Evolutionary conservation across 2,329 filamentous ascomycete species (phyloP), one percentile per base, ranked within the genome.

Genomic region (Biscogniauxia mediterranea): DNA sequence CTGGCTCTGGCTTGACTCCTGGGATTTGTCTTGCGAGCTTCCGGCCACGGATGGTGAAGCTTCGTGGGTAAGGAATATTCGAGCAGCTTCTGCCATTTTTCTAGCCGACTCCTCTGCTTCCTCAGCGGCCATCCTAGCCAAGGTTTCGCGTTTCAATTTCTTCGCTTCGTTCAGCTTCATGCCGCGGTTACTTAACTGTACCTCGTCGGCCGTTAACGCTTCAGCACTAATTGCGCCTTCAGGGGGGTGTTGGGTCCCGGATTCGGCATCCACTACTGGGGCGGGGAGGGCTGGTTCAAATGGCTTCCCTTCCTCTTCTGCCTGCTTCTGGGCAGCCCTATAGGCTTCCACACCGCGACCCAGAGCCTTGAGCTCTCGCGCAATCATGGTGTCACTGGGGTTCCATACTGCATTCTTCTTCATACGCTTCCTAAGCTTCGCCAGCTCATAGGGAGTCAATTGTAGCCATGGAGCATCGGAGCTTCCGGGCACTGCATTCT

Each of bases 331-430:
- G 6, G 88, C 88, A 52, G 81, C 80, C 52, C 78, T 80, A 68
- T 84, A 89, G 6, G 84, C 84, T 57, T 88, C 86, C 17, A 85
- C 81, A 2, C 87, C 87, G 52, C 91, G 87, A 1, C 88, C 88
- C 19, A 92, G 82, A 20, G 81, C 80, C 72, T 90, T 90, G 0
- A 95, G 83, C 75, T 94, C 91, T 28, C 91, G 83, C 17, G 89
- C 85, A 65, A 94, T 91, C 91, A 95, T 95, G 0, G 91, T 93
- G 68, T 92, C 89, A 64, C 90, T 93, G 0, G 91, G 91, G 2
- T 86, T 88, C 91, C 91, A 95, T 4, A 91, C 88, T 0, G 91
- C 89, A 70, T 95, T 95, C 81, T 95, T 95, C 83, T 95, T 95
- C 91, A 95, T 95, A 19, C 89, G 84, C 77, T 95, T 95, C 62